A percentile compares a stretch with the other conserved stretches of the same genome.
Conservation (phyloP, 192 early-diverging fungal genomes). For the Umbelopsis sp. region DNA sequence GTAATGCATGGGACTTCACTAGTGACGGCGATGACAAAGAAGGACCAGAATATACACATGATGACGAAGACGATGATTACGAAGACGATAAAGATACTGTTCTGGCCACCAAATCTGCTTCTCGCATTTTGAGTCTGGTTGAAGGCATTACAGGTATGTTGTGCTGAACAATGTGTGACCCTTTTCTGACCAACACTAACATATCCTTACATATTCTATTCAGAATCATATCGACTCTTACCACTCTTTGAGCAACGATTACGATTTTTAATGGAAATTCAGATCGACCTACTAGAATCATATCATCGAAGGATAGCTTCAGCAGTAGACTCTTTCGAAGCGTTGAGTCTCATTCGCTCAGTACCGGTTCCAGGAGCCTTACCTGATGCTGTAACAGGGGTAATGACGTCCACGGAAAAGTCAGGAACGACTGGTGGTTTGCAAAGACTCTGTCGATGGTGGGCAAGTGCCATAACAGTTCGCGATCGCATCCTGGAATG, state of each 20-base stretch:
- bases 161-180: slow-evolving; percentile 26
- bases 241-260: slow-evolving; percentile 59
- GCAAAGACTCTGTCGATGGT: slow-evolving; percentile 54
- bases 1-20: slow-evolving; percentile 62
- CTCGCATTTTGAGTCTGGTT: slow-evolving; percentile 58
- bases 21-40: slow-evolving; percentile 46
- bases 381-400: slow-evolving; percentile 50
- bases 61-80: background rate
- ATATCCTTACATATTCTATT: slow-evolving; percentile 28
- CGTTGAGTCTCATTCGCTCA: slow-evolving; percentile 42
- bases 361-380: slow-evolving; percentile 54
- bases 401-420: slow-evolving; percentile 40
- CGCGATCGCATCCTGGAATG: slow-evolving; percentile 46
- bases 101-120: slow-evolving; percentile 63
- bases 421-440: slow-evolving; percentile 41
- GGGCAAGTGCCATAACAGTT: slow-evolving; percentile 48
- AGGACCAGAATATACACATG: background rate
- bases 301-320: slow-evolving; percentile 54
- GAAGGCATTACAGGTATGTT: slow-evolving; percentile 61
- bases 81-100: slow-evolving; percentile 46
- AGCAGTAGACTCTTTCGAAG: slow-evolving; percentile 57
- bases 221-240: slow-evolving; percentile 60
- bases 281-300: slow-evolving; percentile 59
- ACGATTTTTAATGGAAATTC: slow-evolving; percentile 61
- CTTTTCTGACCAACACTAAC: slow-evolving; percentile 22